Base-by-base conservation (phyloP, 768 basidiomycete genomes). In the Kwoniella heveanensis region DNA sequence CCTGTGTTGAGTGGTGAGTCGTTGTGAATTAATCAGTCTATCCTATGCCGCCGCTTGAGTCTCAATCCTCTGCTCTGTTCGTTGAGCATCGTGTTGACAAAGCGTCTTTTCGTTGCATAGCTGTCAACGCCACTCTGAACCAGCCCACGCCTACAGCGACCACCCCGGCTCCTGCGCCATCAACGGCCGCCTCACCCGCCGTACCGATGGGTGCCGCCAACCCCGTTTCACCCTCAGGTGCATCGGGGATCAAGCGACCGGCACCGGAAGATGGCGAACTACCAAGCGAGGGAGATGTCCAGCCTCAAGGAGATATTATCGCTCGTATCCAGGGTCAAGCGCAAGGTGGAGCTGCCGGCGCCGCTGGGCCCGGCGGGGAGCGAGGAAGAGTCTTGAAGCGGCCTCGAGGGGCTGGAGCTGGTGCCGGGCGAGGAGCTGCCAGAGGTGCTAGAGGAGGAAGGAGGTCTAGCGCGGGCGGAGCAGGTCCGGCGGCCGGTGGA, bases 81-180 rank as follows among this genome's bases (percentile, higher is more conserved):
- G n/a, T n/a, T n/a, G n/a, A n/a, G n/a, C n/a, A n/a, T n/a, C n/a
- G n/a, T n/a, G n/a, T n/a, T n/a, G n/a, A n/a, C n/a, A n/a, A n/a
- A n/a, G n/a, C n/a, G n/a, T n/a, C n/a, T n/a, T n/a, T n/a, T n/a
- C n/a, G n/a, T n/a, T 47, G 46, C 26, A 12, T 55, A 74, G 75
- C 66, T 37, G 75, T 77, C 60, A 77, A 77, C 52, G 75, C 75
- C 6, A 69, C 73, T 4, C 61, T 77, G 1, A 47, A 66, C 12
- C 55, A 62, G 39, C 37, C 69, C 49, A 39, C 65, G 8, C 37
- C 65, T 6, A 26, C 64, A 15, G 27, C 65, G 22, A 44, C 59
- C 25, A 25, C 68, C 15, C 25, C 63, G 27, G 30, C 56, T 44
- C 8, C 39, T 17, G 32, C 13, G 32, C 19, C 49, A 58, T 15